Base-by-base conservation (phyloP, 805 yeast species). In the Starmerella lactis-condensi region DNA sequence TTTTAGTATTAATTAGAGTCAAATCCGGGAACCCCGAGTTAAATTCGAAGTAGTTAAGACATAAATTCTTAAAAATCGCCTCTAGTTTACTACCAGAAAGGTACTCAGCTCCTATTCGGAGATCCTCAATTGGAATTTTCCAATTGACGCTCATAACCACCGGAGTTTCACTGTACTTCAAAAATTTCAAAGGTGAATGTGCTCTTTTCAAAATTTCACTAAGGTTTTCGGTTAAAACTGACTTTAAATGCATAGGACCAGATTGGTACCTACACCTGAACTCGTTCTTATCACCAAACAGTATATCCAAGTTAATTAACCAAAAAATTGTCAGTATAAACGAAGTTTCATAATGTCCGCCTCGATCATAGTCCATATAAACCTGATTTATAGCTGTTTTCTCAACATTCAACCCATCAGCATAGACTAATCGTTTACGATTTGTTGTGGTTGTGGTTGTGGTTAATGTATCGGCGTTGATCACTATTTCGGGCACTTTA, bases 1-100 rank as follows among this genome's bases (percentile, higher is more conserved):
- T 12, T 4, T 11, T 24, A 5, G 24, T n/a, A 19, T 30, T 40
- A 54, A 56, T 53, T 14, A 54, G 33, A 16, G 54, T 51, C 24
- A 56, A 36, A 33, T 56, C 61, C 0, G 60, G 58, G 36, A 51
- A 43, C 9, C 61, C 61, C 1, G 53, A 39, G 5, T 40, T 19
- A 26, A 45, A 43, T 21, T 33, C 34, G 8, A 39, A 22, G 30
- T 50, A 51, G 28, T 49, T 42, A 10, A 30, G 9, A n/a, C 27
- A 26, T 2, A 41, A 24, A 14, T 44, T 30, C 23, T 12, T 18
- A 5, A 39, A n/a, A 5, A 45, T 28, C 3, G 24, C 33, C 13
- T 19, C 12, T 7, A 36, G 28, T 2, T 30, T 16, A 16, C 16
- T 13, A 1, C 40, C 40, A n/a, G n/a, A n/a, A n/a, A n/a, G n/a